A percentile compares a stretch with the other conserved stretches of the same genome.
These are phyloP conservation scores for Rhizopogon vesiculosus DNA, from an alignment of 768 basidiomycete species.

Conservation along the genomic window DNA sequence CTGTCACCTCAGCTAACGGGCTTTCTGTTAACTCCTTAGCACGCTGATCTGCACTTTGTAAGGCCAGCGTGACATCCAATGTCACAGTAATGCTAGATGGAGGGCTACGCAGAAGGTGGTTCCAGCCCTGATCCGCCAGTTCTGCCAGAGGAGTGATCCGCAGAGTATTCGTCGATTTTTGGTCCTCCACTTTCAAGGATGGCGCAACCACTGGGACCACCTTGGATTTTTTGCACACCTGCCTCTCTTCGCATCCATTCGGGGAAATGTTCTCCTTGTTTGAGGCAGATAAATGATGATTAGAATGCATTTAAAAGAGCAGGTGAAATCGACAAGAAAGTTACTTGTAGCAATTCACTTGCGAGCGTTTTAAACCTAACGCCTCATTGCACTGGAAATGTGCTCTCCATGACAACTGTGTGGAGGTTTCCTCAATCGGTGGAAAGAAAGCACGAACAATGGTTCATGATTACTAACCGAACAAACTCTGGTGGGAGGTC, in stretches of 20 bases:
- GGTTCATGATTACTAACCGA: neutral
- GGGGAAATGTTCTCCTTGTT: neutral
- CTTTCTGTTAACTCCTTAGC: slow-evolving; percentile 9
- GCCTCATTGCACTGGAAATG: neutral
- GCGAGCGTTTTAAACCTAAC: neutral
- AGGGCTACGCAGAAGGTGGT: neutral
- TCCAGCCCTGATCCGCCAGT: neutral
- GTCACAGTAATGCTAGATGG: neutral
- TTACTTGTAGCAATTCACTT: neutral
- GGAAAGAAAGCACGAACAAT: neutral
- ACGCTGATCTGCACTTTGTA: neutral
- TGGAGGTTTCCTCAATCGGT: neutral
- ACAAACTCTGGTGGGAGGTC: neutral
- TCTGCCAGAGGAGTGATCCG: neutral
- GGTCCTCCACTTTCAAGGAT: neutral
- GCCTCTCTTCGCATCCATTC: neutral
- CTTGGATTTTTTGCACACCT: neutral
- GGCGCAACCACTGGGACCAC: neutral
- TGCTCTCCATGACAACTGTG: neutral
- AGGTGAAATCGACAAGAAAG: neutral
- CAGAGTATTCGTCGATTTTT: neutral
- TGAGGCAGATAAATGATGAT: neutral
- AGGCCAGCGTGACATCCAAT: neutral
- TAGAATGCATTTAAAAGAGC: neutral
- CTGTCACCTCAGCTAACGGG: slow-evolving; percentile 7